Evolutionary conservation across 2,329 filamentous ascomycete genomes (phyloP).

Genomic region (Aspergillus fructus): DNA sequence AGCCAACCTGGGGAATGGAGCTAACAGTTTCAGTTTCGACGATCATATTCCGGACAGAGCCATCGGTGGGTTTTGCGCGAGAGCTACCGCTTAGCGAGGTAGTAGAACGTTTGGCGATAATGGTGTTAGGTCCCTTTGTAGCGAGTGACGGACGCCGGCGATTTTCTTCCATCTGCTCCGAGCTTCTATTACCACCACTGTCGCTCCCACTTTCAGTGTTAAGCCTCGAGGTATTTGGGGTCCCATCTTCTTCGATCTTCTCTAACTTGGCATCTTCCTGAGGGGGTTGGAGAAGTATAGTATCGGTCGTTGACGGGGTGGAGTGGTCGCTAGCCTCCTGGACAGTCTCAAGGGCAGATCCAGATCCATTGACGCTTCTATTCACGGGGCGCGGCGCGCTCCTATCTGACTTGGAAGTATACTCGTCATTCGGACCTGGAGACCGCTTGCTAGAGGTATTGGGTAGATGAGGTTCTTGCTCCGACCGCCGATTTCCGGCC

Average conservation of each 20-base stretch:
- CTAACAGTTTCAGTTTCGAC: constrained; percentile 96
- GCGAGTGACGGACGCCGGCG: constrained; percentile 37
- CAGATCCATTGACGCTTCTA: constrained; percentile 59
- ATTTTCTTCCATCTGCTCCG: constrained; percentile 37
- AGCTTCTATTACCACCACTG: constrained; percentile 46
- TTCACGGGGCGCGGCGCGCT: constrained; percentile 51
- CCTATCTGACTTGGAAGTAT: constrained; percentile 36
- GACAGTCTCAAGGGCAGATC: constrained; percentile 77
- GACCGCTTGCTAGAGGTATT: constrained; percentile 40
- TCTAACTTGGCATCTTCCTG: constrained; percentile 36
- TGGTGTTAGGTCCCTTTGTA: constrained; percentile 49
- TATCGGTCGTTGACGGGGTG: constrained; percentile 57
- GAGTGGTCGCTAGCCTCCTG: constrained; percentile 80
- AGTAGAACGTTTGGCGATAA: constrained; percentile 66
- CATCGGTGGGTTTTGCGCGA: constrained; percentile 70
- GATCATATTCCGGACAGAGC: constrained; percentile 86
- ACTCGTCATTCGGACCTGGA: constrained; percentile 26
- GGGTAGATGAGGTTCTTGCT: constrained; percentile 31
- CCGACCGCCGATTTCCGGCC: constrained; percentile 30
- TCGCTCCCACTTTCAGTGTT: constrained; percentile 61
- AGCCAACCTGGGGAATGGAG: constrained; percentile 79
- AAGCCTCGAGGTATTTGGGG: constrained; percentile 43
- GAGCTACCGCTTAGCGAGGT: constrained; percentile 56
- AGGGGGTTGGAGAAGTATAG: constrained; percentile 40
- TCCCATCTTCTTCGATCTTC: constrained; percentile 39